Evolutionary conservation across 441 rosid genomes (phyloP), one percentile per base, ranked within the genome.

Genomic region (Oxalis stricta): DNA sequence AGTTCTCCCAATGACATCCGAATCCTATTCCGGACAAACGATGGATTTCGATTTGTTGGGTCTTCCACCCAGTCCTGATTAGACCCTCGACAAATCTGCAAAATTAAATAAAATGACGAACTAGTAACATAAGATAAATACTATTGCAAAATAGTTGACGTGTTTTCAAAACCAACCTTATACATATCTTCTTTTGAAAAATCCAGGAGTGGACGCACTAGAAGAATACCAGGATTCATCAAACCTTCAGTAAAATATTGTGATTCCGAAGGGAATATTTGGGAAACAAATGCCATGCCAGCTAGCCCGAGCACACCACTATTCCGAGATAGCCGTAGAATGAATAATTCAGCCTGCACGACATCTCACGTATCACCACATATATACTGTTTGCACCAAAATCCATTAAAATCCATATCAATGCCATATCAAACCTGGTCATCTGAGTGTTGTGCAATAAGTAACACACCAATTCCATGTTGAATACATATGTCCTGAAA

Each of bases 261-360:
- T 19, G 52, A 5, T 26, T 48, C 34, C 7, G 55, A 32, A 18
- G 75, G 50, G 72, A 75, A 83, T 44, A 83, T 53, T 66, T 83
- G 82, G 9, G 87, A 85, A 58, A 75, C 55, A 58, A 81, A 73
- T 41, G 96, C 78, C 73, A 77, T 91, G 47, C 95, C 93, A 34
- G 93, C 89, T 57, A 91, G 95, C 21, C 95, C 98, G 60, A 91
- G 95, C 51, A 91, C 84, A 7, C 96, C 91, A 13, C 95, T 85
- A 65, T 69, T 68, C 23, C 98, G 94, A 46, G 98, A 91, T 63
- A 82, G 54, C 69, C 98, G 68, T 35, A 85, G 82, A 65, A 91
- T 61, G 60, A 85, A 81, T 52, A 79, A 55, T 76, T 91, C 96
- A 18, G 87, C 91, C 98, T 89, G 92, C 71, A 79, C 46, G 36